A percentile compares a stretch with the other conserved stretches of the same genome.
phyloP scores from a whole-genome alignment of 768 basidiomycete genomes.

The Pulveroboletus sp. region DNA sequence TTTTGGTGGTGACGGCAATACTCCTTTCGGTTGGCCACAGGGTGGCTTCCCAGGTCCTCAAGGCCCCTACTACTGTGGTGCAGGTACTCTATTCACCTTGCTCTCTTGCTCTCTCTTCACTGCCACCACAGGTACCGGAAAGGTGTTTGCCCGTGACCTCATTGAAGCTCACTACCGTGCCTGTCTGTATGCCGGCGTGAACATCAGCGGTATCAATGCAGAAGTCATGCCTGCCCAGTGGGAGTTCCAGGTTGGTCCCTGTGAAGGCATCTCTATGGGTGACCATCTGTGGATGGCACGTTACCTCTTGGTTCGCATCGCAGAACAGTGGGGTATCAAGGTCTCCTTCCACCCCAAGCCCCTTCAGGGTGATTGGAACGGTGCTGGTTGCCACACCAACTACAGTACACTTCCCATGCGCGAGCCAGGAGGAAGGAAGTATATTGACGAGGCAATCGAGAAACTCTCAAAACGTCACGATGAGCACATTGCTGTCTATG shows the following conservation, averaged over 20 bases:
- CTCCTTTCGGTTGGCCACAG: conserved; percentile 95
- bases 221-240: conserved; percentile 99
- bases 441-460: conserved; percentile 90
- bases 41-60: conserved; percentile 99
- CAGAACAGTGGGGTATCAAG: conserved; percentile 96
- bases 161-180: conserved; percentile 99
- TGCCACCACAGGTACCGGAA: conserved; percentile 72
- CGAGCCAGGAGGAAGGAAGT: conserved; percentile 88
- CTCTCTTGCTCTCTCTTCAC: conserved; percentile 4
- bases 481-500: conserved; percentile 96
- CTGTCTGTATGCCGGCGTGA: conserved; percentile 91
- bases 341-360: conserved; percentile 99
- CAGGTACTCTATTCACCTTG: conserved; percentile 50
- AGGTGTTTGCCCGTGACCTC: conserved; percentile 97
- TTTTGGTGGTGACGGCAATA: conserved; percentile 80
- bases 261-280: conserved; percentile 96
- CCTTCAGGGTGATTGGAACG: conserved; percentile 97
- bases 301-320: conserved; percentile 91
- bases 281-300: conserved; percentile 99
- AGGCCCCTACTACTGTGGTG: conserved; percentile 99
- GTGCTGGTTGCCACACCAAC: conserved; percentile 98
- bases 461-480: conserved; percentile 88
- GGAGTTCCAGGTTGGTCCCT: conserved; percentile 99
- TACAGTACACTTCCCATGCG: conserved; percentile 95
- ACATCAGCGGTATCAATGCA: conserved; percentile 99